phyloP scores from a whole-genome alignment of 1,284 basidiomycete species.

The Coniferiporia weirii region DNA sequence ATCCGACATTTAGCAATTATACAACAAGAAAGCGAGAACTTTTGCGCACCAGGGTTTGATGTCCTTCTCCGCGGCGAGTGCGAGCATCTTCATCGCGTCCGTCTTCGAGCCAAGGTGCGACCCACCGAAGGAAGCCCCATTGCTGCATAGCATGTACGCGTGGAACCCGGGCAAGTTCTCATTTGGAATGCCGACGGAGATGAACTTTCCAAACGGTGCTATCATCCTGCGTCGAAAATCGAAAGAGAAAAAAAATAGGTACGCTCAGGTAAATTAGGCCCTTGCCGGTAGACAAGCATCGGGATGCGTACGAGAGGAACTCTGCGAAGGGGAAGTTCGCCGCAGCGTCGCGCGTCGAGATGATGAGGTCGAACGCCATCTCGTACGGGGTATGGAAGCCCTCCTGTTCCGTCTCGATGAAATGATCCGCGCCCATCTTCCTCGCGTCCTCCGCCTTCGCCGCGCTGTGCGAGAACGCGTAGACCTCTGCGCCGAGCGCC shows the following conservation, averaged over 20 bases:
- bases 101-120: slow-evolving; percentile 16
- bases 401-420: slow-evolving; percentile 29
- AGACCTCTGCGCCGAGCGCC: slow-evolving; percentile 48
- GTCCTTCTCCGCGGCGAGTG: slow-evolving; percentile 33
- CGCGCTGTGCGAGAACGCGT: slow-evolving; percentile 44
- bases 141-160: neutral
- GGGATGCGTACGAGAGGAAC: slow-evolving; percentile 30
- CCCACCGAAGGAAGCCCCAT: slow-evolving; percentile 13
- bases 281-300: slow-evolving; percentile 1
- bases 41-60: slow-evolving; percentile 29
- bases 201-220: slow-evolving; percentile 14
- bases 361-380: slow-evolving; percentile 37
- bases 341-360: slow-evolving; percentile 34
- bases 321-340: slow-evolving; percentile 26
- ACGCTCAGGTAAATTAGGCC: neutral
- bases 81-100: slow-evolving; percentile 16
- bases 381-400: slow-evolving; percentile 32
- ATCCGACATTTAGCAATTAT: too few species aligned
- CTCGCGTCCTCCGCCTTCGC: slow-evolving; percentile 43
- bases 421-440: slow-evolving; percentile 41
- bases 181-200: slow-evolving; percentile 15
- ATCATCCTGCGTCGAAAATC: slow-evolving; percentile 7
- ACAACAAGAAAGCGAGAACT: neutral
- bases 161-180: neutral
- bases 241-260: too few species aligned